These are phyloP conservation scores for Backusella psychrophila DNA, from an alignment of 192 early-diverging fungal species.

Conservation along the genomic window DNA sequence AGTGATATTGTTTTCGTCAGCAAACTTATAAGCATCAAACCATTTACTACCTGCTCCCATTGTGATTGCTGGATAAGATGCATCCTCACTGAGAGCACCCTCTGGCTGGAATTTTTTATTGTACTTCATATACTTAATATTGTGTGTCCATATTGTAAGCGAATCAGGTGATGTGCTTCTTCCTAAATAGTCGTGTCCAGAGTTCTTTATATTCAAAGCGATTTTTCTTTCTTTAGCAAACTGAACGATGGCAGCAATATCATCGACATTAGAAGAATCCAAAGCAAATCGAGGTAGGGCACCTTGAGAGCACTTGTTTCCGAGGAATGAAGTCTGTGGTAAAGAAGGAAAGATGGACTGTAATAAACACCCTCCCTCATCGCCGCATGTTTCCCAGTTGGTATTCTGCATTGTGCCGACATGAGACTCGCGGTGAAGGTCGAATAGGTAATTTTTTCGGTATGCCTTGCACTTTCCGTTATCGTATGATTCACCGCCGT, in stretches of 20 bases:
- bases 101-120: slow-evolving; percentile 30
- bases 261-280: slow-evolving; percentile 26
- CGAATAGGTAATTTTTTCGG: not conserved
- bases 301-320: slow-evolving; percentile 28
- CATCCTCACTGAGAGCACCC: not conserved
- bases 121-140: slow-evolving; percentile 38
- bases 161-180: slow-evolving; percentile 43
- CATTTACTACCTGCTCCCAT: slow-evolving; percentile 39
- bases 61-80: not conserved
- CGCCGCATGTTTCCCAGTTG: slow-evolving; percentile 27
- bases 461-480: slow-evolving; percentile 20
- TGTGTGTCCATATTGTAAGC: slow-evolving; percentile 44
- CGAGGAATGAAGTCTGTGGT: not conserved
- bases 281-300: slow-evolving; percentile 34
- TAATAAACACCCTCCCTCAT: slow-evolving; percentile 11
- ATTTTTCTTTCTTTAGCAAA: slow-evolving; percentile 43
- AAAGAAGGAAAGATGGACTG: not conserved
- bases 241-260: slow-evolving; percentile 29
- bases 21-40: slow-evolving; percentile 19
- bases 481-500: slow-evolving; percentile 26
- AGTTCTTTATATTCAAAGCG: slow-evolving; percentile 53
- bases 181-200: slow-evolving; percentile 51
- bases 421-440: not conserved
- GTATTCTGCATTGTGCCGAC: slow-evolving; percentile 19
- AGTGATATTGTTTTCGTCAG: not conserved